These are phyloP conservation scores for Phaeodactylum tricornutum DNA, from an alignment of 108 stramenopile species.

Conservation along the genomic window DNA sequence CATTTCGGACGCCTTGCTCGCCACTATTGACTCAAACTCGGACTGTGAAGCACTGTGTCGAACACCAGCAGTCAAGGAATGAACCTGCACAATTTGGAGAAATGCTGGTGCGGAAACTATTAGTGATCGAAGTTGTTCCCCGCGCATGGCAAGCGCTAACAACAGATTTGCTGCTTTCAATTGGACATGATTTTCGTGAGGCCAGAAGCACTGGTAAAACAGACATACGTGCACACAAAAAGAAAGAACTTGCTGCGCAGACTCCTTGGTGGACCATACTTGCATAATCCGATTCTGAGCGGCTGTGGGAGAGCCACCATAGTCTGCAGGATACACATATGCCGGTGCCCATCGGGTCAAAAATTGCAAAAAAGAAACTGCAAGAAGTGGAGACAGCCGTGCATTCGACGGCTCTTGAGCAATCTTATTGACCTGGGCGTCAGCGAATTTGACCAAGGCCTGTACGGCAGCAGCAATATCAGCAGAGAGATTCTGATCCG, in stretches of 20 bases:
- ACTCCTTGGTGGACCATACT: slow-evolving; percentile 46
- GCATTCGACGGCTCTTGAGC: slow-evolving; percentile 39
- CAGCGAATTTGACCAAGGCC: slow-evolving; percentile 40
- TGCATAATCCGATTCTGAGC: slow-evolving; percentile 18
- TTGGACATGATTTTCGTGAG: slow-evolving; percentile 68
- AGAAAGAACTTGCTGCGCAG: slow-evolving; percentile 43
- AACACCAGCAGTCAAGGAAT: slow-evolving; percentile 53
- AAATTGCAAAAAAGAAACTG: slow-evolving; percentile 67
- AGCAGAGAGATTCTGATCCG: slow-evolving; percentile 17
- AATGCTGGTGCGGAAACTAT: slow-evolving; percentile 50
- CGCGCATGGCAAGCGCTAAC: slow-evolving; percentile 44
- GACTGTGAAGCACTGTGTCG: slow-evolving; percentile 41
- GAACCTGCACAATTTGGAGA: slow-evolving; percentile 45
- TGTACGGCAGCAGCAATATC: slow-evolving; percentile 42
- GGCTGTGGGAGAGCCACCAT: slow-evolving; percentile 18
- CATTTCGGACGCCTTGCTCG: slow-evolving; percentile 6
- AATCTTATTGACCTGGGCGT: slow-evolving; percentile 59
- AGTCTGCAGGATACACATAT: slow-evolving; percentile 58
- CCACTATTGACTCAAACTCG: slow-evolving; percentile 34
- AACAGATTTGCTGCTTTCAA: slow-evolving; percentile 43
- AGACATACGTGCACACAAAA: slow-evolving; percentile 61
- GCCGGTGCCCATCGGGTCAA: slow-evolving; percentile 67
- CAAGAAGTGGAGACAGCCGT: slow-evolving; percentile 64
- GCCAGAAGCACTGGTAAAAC: slow-evolving; percentile 78
- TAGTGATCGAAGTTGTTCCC: slow-evolving; percentile 29